Evolutionary conservation across 805 yeast genomes (phyloP).

Genomic region (Spencermartinsiella europaea): DNA sequence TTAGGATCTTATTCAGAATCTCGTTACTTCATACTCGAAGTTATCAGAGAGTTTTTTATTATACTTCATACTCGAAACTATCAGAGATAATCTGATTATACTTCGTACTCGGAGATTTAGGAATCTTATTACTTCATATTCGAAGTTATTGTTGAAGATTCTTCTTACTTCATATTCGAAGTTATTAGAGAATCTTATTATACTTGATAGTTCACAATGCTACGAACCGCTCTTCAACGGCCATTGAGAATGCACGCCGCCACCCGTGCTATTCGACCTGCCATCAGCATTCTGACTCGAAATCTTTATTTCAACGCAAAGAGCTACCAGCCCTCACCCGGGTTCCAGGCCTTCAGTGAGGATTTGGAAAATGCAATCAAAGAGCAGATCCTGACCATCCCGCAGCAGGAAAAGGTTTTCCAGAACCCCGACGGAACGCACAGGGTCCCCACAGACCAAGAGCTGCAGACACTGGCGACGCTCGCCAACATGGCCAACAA

Average conservation of each 20-base stretch:
- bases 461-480: constrained; percentile 64
- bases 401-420: constrained; percentile 61
- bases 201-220: not conserved
- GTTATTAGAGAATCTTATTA: no score
- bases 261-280: not conserved
- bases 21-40: no score
- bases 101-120: no score
- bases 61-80: no score
- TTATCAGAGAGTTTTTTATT: no score
- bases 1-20: no score
- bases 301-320: constrained; percentile 17
- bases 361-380: constrained; percentile 47
- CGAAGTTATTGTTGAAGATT: no score
- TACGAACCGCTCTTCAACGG: not conserved
- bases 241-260: not conserved
- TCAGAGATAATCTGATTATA: no score
- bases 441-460: constrained; percentile 62
- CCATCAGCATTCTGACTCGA: constrained; percentile 5
- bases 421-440: constrained; percentile 73
- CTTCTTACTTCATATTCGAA: no score
- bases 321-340: constrained; percentile 19
- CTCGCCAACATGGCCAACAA: constrained; percentile 55
- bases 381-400: constrained; percentile 53
- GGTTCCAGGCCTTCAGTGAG: constrained; percentile 17
- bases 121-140: no score